Conservation (phyloP, 176 grass and related monocot genomes). For the Oryza longistaminata region DNA sequence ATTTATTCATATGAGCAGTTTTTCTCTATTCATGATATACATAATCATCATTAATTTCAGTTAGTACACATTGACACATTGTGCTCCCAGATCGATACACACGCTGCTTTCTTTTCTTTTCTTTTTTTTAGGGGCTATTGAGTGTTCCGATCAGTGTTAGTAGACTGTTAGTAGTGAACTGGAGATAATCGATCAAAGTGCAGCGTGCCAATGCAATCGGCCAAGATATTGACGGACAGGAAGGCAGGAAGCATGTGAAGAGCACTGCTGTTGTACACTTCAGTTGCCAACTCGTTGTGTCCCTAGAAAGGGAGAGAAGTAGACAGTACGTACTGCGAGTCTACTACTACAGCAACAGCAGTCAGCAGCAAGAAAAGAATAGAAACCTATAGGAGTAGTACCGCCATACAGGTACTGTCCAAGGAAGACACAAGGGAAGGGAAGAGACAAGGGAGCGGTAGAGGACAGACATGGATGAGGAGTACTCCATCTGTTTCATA, state of each 20-base stretch:
- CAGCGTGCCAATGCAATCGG: background rate
- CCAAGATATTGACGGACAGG: conserved; percentile 1
- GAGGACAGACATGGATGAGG: background rate
- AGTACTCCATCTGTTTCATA: too few relatives aligned
- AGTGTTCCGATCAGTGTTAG: too few relatives aligned
- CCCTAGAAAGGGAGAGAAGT: conserved; percentile 20
- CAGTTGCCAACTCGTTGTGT: conserved; percentile 1
- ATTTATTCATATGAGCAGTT: too few relatives aligned
- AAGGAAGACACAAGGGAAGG: background rate
- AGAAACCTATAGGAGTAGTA: conserved; percentile 3
- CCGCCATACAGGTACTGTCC: conserved; percentile 2
- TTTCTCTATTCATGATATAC: too few relatives aligned
- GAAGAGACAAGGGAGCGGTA: background rate
- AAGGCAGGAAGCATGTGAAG: conserved; percentile 35
- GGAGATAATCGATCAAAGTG: conserved; percentile 10
- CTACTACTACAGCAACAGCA: conserved; percentile 32
- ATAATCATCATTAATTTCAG: too few relatives aligned
- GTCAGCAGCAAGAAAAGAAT: conserved; percentile 46
- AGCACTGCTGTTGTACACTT: conserved; percentile 29
- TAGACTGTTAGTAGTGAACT: background rate
- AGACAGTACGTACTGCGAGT: conserved; percentile 21
- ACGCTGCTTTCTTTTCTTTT: too few relatives aligned
- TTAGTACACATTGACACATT: too few relatives aligned
- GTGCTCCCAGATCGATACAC: too few relatives aligned
- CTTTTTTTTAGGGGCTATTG: too few relatives aligned